Conservation (phyloP, 495 filamentous ascomycete genomes). For the Tuber aestivum region DNA sequence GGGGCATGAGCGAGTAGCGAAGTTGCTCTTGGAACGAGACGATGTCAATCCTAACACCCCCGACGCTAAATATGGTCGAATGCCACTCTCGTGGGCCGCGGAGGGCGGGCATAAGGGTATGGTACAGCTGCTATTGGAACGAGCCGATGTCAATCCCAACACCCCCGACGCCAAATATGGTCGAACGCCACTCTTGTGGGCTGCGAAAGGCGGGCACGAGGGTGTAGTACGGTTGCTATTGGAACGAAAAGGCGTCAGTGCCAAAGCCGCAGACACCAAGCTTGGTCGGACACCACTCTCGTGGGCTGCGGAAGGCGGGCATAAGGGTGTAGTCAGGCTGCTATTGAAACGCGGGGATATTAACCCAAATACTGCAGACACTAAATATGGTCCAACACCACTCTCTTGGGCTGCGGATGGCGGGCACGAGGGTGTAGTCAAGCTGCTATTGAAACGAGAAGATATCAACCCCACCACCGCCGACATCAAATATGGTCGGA, state of each 20-base stretch:
- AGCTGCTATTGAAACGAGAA: background rate
- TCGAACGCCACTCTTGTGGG: conserved; percentile 42
- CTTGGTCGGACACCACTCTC: conserved; percentile 44
- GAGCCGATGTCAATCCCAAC: conserved; percentile 13
- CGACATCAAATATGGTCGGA: too few species aligned
- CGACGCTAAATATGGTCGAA: background rate
- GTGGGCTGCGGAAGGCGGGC: conserved; percentile 44
- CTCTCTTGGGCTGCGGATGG: too few species aligned
- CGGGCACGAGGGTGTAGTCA: background rate
- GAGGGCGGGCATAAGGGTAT: conserved; percentile 37
- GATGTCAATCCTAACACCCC: too few species aligned
- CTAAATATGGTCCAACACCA: too few species aligned
- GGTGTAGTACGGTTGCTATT: conserved; percentile 37
- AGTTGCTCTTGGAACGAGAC: too few species aligned
- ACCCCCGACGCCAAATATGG: conserved; percentile 12
- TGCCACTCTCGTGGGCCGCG: conserved; percentile 39
- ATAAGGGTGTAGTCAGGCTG: conserved; percentile 28
- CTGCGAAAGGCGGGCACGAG: conserved; percentile 37
- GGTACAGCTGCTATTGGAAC: conserved; percentile 33
- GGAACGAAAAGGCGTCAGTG: conserved; percentile 15
- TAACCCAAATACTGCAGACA: too few species aligned
- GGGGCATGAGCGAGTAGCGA: too few species aligned
- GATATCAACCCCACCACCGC: background rate
- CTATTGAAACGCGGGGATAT: conserved; percentile 15
- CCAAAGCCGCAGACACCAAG: conserved; percentile 22